These are phyloP conservation scores for Bacidia gigantensis DNA, from an alignment of 495 filamentous ascomycete genomes.

Conservation along the genomic window DNA sequence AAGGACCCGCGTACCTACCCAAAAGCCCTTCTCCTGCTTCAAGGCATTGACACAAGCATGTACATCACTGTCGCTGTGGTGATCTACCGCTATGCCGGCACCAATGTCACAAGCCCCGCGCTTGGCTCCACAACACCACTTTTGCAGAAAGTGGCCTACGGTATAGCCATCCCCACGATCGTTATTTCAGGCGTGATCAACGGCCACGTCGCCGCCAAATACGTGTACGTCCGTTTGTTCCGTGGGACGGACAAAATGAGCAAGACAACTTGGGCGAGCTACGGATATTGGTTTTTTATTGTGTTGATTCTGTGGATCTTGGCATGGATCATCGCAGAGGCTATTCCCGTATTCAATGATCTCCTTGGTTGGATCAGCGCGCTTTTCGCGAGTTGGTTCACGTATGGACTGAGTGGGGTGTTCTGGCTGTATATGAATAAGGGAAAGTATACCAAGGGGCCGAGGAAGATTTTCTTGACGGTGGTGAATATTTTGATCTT, in stretches of 20 bases:
- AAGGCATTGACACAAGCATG: constrained; percentile 49
- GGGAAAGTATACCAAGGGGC: constrained; percentile 21
- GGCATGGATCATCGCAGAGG: constrained; percentile 58
- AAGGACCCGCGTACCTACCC: constrained; percentile 50
- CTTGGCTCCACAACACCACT: constrained; percentile 46
- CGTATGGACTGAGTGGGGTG: constrained; percentile 29
- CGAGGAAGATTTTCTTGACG: constrained; percentile 24
- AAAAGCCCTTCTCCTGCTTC: constrained; percentile 52
- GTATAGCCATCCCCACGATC: constrained; percentile 61
- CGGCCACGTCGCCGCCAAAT: constrained; percentile 47
- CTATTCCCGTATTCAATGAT: constrained; percentile 59
- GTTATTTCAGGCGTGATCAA: constrained; percentile 53
- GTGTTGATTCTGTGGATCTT: constrained; percentile 44
- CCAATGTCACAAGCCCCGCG: constrained; percentile 52
- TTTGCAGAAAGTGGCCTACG: constrained; percentile 61
- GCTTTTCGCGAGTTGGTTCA: constrained; percentile 28
- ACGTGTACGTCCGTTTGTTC: constrained; percentile 51
- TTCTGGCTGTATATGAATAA: constrained; percentile 33
- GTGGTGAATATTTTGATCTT: constrained; percentile 23
- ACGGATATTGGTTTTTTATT: constrained; percentile 45
- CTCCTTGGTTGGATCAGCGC: constrained; percentile 38
- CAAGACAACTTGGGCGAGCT: constrained; percentile 38
- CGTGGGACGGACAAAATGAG: constrained; percentile 42
- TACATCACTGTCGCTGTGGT: constrained; percentile 36
- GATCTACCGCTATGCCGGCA: constrained; percentile 64